phyloP scores from a whole-genome alignment of 2,329 filamentous ascomycete species.

The Scytalidium lignicola region DNA sequence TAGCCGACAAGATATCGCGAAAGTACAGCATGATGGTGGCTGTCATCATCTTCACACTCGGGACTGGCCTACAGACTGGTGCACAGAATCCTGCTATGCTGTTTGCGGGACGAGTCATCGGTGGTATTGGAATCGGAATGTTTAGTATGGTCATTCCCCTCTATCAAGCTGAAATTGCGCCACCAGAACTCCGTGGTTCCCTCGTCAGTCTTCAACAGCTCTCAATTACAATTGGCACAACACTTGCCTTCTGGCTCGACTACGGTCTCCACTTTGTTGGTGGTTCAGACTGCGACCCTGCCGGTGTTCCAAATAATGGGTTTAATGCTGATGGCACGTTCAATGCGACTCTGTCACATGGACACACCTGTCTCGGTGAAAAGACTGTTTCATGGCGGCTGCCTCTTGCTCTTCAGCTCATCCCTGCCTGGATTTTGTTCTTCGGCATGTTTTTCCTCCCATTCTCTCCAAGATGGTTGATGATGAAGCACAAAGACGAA shows the following conservation, averaged over 20 bases:
- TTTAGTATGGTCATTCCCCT: conserved; percentile 38
- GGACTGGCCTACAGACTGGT: conserved; percentile 45
- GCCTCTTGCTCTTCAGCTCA: conserved; percentile 15
- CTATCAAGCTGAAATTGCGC: conserved; percentile 33
- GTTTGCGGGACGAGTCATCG: conserved; percentile 40
- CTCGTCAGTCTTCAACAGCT: conserved; percentile 59
- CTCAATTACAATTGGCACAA: conserved; percentile 49
- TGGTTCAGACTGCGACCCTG: conserved; percentile 30
- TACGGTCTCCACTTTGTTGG: conserved; percentile 41
- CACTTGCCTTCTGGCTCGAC: conserved; percentile 40
- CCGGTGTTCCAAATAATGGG: conserved; percentile 11
- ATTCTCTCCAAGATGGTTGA: conserved; percentile 24
- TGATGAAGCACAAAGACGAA: conserved; percentile 26
- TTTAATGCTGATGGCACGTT: conserved; percentile 12
- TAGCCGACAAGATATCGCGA: conserved; percentile 46
- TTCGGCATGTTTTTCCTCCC: conserved; percentile 11
- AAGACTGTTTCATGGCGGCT: conserved; percentile 27
- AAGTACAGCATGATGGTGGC: conserved; percentile 48
- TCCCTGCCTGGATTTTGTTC: conserved; percentile 13
- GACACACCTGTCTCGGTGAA: conserved; percentile 15
- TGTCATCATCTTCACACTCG: conserved; percentile 45
- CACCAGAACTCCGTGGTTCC: conserved; percentile 57
- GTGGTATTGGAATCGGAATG: conserved; percentile 42
- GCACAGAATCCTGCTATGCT: conserved; percentile 46
- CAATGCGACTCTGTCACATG: conserved; percentile 10